phyloP scores from a whole-genome alignment of 1,284 basidiomycete species.

The Athelia sp. region DNA sequence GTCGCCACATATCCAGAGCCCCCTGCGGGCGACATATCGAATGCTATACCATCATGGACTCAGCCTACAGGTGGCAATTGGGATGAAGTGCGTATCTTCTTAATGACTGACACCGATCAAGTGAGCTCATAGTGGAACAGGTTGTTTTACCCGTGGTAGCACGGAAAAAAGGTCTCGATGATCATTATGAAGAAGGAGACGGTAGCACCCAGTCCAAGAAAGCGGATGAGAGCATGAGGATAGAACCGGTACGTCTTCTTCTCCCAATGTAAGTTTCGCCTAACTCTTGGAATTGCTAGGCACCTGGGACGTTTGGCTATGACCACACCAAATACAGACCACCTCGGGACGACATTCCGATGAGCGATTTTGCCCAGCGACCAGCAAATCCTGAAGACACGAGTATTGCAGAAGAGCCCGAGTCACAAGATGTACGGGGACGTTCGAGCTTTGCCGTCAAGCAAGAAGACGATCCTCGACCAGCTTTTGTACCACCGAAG shows the following conservation, averaged over 20 bases:
- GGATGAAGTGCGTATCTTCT: conserved; percentile 61
- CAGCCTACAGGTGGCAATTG: conserved; percentile 61
- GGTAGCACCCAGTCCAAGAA: conserved; percentile 53
- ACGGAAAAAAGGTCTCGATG: conserved; percentile 73
- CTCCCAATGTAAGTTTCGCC: conserved; percentile 3
- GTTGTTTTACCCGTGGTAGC: conserved; percentile 74
- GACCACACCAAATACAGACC: conserved; percentile 62
- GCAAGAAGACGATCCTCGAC: conserved; percentile 25
- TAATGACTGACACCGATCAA: conserved; percentile 5
- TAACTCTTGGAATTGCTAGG: conserved; percentile 36
- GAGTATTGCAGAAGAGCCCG: conserved; percentile 14
- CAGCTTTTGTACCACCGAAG: conserved; percentile 29
- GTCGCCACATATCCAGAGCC: conserved; percentile 61
- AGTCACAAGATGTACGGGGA: conserved; percentile 15
- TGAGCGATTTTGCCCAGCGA: conserved; percentile 60
- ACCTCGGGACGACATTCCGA: conserved; percentile 39
- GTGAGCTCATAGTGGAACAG: conserved; percentile 20
- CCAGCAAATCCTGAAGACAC: conserved; percentile 13
- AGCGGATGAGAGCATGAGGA: conserved; percentile 21
- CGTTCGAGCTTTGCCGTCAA: conserved; percentile 12
- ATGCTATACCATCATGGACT: conserved; percentile 76
- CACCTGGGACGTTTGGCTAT: conserved; percentile 78
- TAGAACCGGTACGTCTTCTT: conserved; percentile 52
- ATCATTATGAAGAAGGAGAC: conserved; percentile 58
- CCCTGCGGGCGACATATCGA: conserved; percentile 42